Conservation (phyloP, 805 yeast genomes). For the Huiozyma sinensis region DNA sequence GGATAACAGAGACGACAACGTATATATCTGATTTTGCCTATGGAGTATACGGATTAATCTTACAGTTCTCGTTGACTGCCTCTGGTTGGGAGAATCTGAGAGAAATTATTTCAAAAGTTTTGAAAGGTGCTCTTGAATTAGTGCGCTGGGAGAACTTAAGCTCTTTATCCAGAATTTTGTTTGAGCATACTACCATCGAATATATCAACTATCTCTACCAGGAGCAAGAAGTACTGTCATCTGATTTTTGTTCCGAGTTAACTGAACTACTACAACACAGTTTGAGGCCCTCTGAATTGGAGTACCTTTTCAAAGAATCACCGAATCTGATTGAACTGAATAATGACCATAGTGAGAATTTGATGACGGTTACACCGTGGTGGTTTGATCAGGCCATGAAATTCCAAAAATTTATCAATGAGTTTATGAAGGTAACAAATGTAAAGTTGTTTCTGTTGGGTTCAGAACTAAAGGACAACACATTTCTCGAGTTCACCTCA, state of each 20-base stretch:
- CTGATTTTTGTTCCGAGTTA: conserved; percentile 37
- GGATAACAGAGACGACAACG: conserved; percentile 32
- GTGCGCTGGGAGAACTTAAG: conserved; percentile 11
- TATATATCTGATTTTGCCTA: conserved; percentile 31
- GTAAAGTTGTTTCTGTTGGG: conserved; percentile 30
- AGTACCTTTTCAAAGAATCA: conserved; percentile 36
- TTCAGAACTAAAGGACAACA: conserved; percentile 5
- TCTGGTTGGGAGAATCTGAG: conserved; percentile 34
- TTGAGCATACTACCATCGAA: conserved; percentile 39
- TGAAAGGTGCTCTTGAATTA: conserved; percentile 13
- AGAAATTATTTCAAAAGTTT: conserved; percentile 28
- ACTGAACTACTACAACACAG: conserved; percentile 34
- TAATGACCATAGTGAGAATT: conserved; percentile 4
- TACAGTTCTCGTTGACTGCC: conserved; percentile 41
- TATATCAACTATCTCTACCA: conserved; percentile 36
- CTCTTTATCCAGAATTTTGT: conserved; percentile 32
- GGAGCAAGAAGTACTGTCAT: conserved; percentile 29
- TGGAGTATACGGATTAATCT: conserved; percentile 32
- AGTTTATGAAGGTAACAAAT: conserved; percentile 24
- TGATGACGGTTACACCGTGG: conserved; percentile 27
- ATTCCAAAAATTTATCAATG: conserved; percentile 28
- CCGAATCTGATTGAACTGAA: conserved; percentile 22
- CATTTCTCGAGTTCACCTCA: background rate
- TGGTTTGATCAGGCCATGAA: conserved; percentile 34
- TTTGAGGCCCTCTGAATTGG: conserved; percentile 20